Percentiles rank a stretch among this genome's conserved stretches.
Conservation (phyloP, 2,329 filamentous ascomycete genomes). For the Botrytis tulipae region DNA sequence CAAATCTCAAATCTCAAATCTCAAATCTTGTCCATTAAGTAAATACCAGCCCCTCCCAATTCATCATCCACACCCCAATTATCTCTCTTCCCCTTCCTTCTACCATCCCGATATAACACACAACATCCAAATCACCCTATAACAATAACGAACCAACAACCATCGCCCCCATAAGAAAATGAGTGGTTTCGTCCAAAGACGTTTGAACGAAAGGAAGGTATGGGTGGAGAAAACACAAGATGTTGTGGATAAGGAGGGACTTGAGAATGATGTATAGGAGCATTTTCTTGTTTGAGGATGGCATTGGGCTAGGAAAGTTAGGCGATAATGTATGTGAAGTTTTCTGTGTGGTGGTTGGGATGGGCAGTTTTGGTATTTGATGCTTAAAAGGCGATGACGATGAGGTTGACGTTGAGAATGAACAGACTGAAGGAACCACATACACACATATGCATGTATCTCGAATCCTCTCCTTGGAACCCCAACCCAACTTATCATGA, state of each 20-base stretch:
- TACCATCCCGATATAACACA: no score
- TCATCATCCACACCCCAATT: not conserved
- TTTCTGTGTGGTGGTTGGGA: not conserved
- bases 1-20: no score
- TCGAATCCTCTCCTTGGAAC: not conserved
- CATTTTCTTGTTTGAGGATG: not conserved
- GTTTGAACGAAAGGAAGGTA: not conserved
- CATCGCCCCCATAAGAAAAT: not conserved
- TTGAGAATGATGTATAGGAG: not conserved
- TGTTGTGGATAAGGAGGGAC: not conserved
- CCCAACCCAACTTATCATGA: not conserved
- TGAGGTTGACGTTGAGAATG: no score
- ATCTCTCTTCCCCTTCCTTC: not conserved
- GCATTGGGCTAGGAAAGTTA: not conserved
- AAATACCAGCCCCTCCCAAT: no score
- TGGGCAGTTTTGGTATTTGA: not conserved
- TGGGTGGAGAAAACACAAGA: not conserved
- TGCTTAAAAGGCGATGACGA: not conserved
- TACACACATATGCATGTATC: not conserved
- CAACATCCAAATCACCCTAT: no score
- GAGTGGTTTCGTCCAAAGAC: not conserved
- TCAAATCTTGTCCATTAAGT: no score
- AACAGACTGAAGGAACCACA: not conserved
- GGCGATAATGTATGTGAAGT: not conserved
- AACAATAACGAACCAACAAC: not conserved